Base-by-base conservation (phyloP, 495 filamentous ascomycete species). In the Talaromyces borbonicus region DNA sequence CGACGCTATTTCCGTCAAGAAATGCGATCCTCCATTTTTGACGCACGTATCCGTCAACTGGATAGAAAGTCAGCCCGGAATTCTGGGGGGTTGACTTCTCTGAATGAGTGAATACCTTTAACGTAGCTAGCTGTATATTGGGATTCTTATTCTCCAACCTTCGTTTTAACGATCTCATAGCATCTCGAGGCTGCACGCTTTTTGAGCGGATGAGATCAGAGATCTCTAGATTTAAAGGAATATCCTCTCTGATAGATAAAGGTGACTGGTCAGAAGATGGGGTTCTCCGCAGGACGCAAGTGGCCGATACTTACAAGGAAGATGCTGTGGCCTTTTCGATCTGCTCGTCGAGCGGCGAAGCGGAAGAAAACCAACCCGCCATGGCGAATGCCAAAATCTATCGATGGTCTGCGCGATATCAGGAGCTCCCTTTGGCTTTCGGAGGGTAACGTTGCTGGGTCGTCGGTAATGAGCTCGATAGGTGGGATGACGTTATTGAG, bases 1-100 rank as follows among this genome's bases (percentile, higher is more conserved):
- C 2, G 90, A 95, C 11, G 92, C 90, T 48, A 98, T 90, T 65
- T 97, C 92, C 40, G 80, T 73, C 33, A 98, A 78, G 57, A 98
- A 98, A 65, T 98, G 92, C n/a, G 82, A 79, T 35, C 92, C 92
- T 19, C 92, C 92, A 66, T 98, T 98, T 65, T 98, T 98, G 24
- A 97, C 90, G 58, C 92, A 97, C 5, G 92, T 97, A 68, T 98
- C 92, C 24, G 90, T 95, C 49, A 98, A 83, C 81, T 80, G 59
- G 36, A 38, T 56, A 0, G 16, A 19, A 31, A 20, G 25, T 49
- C 16, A 47, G 36, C 23, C 40, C n/a, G n/a, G n/a, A n/a, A n/a
- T n/a, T n/a, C n/a, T n/a, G n/a, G n/a, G n/a, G n/a, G n/a, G n/a
- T n/a, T n/a, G n/a, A n/a, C n/a, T 40, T 24, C 14, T 18, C 18